These are phyloP conservation scores for Monosporascus sp. DNA, from an alignment of 2,329 filamentous ascomycete genomes.

Conservation along the genomic window DNA sequence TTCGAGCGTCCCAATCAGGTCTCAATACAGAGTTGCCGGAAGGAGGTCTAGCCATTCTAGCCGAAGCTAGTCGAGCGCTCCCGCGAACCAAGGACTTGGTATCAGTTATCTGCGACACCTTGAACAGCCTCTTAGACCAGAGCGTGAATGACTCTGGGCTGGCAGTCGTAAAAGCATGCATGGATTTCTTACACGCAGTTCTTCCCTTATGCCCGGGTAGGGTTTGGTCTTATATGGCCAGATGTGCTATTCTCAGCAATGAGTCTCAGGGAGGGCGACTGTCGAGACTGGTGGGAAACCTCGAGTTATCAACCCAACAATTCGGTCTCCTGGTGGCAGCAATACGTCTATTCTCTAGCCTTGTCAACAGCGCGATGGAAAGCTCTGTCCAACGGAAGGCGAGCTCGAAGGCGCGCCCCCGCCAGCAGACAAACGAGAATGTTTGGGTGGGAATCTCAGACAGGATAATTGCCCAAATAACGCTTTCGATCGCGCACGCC, in stretches of 20 bases:
- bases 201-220: constrained; percentile 71
- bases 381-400: constrained; percentile 64
- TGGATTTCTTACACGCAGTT: constrained; percentile 74
- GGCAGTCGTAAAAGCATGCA: constrained; percentile 62
- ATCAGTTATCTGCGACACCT: constrained; percentile 74
- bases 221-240: constrained; percentile 84
- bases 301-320: constrained; percentile 71
- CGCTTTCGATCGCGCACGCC: constrained; percentile 67
- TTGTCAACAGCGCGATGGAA: constrained; percentile 70
- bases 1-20: constrained; percentile 26
- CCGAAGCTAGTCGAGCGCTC: constrained; percentile 52
- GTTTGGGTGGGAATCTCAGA: constrained; percentile 71
- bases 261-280: constrained; percentile 74
- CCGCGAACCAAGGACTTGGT: constrained; percentile 67
- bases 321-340: constrained; percentile 75
- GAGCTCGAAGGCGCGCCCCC: constrained; percentile 42
- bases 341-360: constrained; percentile 65
- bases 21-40: constrained; percentile 20
- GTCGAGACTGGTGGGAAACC: constrained; percentile 70
- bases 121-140: constrained; percentile 65
- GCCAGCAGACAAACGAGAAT: constrained; percentile 43
- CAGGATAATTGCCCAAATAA: constrained; percentile 66
- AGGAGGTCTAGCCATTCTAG: constrained; percentile 44
- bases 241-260: constrained; percentile 73
- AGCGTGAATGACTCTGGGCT: constrained; percentile 61